Base-by-base conservation (phyloP, 2,329 filamentous ascomycete species). In the Fusarium concolor region DNA sequence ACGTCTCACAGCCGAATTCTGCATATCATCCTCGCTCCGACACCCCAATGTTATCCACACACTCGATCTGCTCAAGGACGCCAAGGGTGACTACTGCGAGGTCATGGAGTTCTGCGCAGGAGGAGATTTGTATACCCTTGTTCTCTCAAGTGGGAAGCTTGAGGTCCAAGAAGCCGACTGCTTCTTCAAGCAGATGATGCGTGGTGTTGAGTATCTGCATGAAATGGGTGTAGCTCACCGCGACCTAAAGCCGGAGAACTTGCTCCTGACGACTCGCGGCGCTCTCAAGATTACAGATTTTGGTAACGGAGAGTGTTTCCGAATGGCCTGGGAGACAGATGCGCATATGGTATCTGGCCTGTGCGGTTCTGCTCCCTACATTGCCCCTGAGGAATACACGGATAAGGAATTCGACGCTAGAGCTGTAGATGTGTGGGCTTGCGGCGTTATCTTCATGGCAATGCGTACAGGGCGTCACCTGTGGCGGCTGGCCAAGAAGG, bases 91-190 rank as follows among this genome's bases (percentile, higher is more conserved):
- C 77, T 98, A 96, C 79, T 99, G 96, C 80, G 96, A 99, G 79
- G 96, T 99, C 52, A 99, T 99, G 96, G 96, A 99, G 80, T 99
- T 96, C 77, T 99, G 96, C 78, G 94, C 95, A 37, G 96, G 96
- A 63, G 96, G 96, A 61, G 96, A 99, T 77, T 85, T 99, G 24
- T 98, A 98, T 79, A 97, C 94, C 0, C 86, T 99, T 7, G 92
- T 99, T 20, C 88, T 98, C 29, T 90, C 96, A 9, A 93, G 94
- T 37, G 93, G 93, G 61, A 97, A 97, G 79, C 89, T 99, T 20
- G 94, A 96, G 78, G 93, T 96, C 29, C 85, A 89, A 63, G 96
- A 99, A 80, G 95, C 96, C 62, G 96, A 99, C 78, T 99, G 96
- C 81, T 96, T 96, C 79, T 99, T 99, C 85, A 97, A 98, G 82